phyloP scores from a whole-genome alignment of 1,284 basidiomycete species.

The Athelia sp. region DNA sequence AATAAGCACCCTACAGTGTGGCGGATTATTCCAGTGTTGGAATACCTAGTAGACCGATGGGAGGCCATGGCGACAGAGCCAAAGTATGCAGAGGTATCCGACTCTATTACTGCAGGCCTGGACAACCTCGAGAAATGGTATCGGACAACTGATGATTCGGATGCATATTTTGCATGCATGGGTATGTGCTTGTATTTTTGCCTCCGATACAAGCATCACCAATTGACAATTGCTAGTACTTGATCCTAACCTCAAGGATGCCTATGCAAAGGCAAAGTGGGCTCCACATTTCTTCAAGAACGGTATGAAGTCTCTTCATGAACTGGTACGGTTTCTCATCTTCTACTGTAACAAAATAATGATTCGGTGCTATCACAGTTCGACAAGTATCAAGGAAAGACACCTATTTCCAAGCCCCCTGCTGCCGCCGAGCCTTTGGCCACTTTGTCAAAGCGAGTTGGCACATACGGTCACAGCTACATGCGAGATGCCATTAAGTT shows the following conservation, averaged over 20 bases:
- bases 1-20: conserved; percentile 16
- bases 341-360: background rate
- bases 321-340: conserved; percentile 3
- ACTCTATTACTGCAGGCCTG: conserved; percentile 18
- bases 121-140: conserved; percentile 25
- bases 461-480: conserved; percentile 4
- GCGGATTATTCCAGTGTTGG: conserved; percentile 15
- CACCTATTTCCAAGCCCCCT: background rate
- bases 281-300: conserved; percentile 1
- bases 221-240: conserved; percentile 7
- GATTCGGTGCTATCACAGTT: background rate
- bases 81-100: conserved; percentile 12
- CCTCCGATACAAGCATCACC: conserved; percentile 1
- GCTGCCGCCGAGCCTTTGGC: background rate
- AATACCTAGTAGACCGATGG: conserved; percentile 16
- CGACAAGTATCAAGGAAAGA: background rate
- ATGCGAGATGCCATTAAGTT: conserved; percentile 3
- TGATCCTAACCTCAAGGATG: conserved; percentile 12
- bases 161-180: conserved; percentile 23
- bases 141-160: conserved; percentile 14
- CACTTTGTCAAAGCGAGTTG: background rate
- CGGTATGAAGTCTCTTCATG: conserved; percentile 1
- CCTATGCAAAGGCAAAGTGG: conserved; percentile 12
- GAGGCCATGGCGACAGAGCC: conserved; percentile 12
- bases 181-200: conserved; percentile 7